Percentiles rank a stretch among this genome's conserved stretches.
Evolutionary conservation across 176 grass and related monocot species (phyloP).

Genomic region (Carex kokanica): DNA sequence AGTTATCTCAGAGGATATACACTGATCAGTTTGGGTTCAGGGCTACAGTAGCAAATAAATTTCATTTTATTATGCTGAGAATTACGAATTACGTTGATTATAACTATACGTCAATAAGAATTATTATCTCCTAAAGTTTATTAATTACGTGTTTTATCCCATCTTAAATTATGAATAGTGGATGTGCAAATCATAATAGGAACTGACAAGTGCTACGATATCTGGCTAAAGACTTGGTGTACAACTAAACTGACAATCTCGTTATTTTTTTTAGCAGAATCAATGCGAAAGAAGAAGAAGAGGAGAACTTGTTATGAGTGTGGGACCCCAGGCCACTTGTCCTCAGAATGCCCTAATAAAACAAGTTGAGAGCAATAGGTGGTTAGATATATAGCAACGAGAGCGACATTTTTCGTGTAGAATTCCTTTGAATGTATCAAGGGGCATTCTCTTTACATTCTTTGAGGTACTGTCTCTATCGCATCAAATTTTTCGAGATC

Average conservation of each 20-base stretch:
- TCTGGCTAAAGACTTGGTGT: not conserved
- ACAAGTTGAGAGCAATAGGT: slow-evolving; percentile 21
- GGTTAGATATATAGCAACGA: not conserved
- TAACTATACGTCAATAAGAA: not conserved
- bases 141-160: not conserved
- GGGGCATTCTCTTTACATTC: not conserved
- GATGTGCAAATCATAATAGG: not conserved
- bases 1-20: no score
- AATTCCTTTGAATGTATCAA: slow-evolving; percentile 18
- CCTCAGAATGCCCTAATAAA: slow-evolving; percentile 73
- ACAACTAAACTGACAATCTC: not conserved
- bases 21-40: not conserved
- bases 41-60: not conserved
- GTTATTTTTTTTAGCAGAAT: not conserved
- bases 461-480: not conserved
- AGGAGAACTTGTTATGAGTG: slow-evolving; percentile 77
- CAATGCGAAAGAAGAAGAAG: slow-evolving; percentile 54
- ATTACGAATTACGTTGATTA: not conserved
- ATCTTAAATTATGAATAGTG: not conserved
- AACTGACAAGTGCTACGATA: not conserved
- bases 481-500: not conserved
- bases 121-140: not conserved
- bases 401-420: slow-evolving; percentile 23
- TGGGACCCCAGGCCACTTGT: slow-evolving; percentile 66
- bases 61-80: not conserved